phyloP scores from a whole-genome alignment of 2,329 filamentous ascomycete genomes.

The Blastomyces parvus region DNA sequence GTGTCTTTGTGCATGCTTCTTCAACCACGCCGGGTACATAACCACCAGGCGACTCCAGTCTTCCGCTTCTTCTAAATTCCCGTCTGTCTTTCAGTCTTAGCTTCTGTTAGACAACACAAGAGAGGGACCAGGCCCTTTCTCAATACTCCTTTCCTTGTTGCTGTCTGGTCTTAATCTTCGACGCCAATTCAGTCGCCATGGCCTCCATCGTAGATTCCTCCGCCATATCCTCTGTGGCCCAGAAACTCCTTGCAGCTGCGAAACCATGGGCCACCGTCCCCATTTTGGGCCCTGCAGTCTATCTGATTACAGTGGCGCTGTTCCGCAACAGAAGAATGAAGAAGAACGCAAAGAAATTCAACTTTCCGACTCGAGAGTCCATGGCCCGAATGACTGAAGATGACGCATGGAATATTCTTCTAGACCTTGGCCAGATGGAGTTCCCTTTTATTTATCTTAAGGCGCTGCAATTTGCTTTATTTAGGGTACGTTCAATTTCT shows the following conservation, averaged over 20 bases:
- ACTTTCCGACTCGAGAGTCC: conserved; percentile 38
- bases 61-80: background rate
- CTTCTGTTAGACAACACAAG: background rate
- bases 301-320: conserved; percentile 26
- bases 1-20: background rate
- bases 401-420: conserved; percentile 45
- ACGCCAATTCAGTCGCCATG: background rate
- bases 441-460: conserved; percentile 47
- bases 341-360: conserved; percentile 33
- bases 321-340: conserved; percentile 34
- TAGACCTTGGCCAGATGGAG: conserved; percentile 40
- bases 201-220: background rate
- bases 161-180: background rate
- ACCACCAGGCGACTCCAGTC: too few relatives aligned
- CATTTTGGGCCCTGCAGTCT: conserved; percentile 15
- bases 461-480: conserved; percentile 50
- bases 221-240: background rate
- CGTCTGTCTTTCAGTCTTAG: background rate
- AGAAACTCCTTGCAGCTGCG: background rate
- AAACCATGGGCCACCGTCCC: conserved; percentile 5
- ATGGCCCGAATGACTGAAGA: conserved; percentile 46
- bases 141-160: background rate
- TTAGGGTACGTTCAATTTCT: conserved; percentile 37
- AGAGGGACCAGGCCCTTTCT: background rate
- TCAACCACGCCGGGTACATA: too few relatives aligned